Conservation (phyloP, 495 filamentous ascomycete species). For the Neurospora pannonica region DNA sequence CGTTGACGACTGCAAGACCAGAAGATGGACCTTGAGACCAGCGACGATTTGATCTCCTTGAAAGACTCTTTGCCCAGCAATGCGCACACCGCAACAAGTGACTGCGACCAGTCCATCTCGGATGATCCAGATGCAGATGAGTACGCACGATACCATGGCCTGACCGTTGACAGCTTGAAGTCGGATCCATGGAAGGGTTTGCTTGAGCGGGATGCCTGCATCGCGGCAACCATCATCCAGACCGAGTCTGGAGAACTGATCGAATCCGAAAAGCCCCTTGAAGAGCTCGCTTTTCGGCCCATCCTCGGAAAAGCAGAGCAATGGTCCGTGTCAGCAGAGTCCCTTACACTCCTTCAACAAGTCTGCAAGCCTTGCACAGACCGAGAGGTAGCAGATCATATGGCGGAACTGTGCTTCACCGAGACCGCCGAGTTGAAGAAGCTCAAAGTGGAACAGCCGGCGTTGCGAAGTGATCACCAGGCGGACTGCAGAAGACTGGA, state of each 20-base stretch:
- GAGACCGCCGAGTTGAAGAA: constrained; percentile 4
- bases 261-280: constrained; percentile 2
- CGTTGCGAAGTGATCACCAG: constrained; percentile 41
- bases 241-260: constrained; percentile 7
- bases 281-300: constrained; percentile 10
- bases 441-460: constrained; percentile 43
- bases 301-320: constrained; percentile 12
- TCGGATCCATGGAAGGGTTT: constrained; percentile 7
- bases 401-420: constrained; percentile 8
- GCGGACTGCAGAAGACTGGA: constrained; percentile 31
- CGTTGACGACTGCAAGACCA: not conserved
- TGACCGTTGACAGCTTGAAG: constrained; percentile 24
- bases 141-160: constrained; percentile 33
- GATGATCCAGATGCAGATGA: constrained; percentile 15
- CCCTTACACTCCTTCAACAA: constrained; percentile 15
- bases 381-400: constrained; percentile 2
- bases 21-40: constrained; percentile 16
- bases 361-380: constrained; percentile 10
- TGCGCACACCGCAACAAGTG: not conserved
- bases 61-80: constrained; percentile 9
- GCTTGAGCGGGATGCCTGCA: constrained; percentile 4
- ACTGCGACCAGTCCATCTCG: not conserved
- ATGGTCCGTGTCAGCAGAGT: constrained; percentile 6
- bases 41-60: constrained; percentile 8
- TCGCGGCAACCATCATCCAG: constrained; percentile 8